Evolutionary conservation across 768 basidiomycete genomes (phyloP).

Genomic region (Suillus decipiens): DNA sequence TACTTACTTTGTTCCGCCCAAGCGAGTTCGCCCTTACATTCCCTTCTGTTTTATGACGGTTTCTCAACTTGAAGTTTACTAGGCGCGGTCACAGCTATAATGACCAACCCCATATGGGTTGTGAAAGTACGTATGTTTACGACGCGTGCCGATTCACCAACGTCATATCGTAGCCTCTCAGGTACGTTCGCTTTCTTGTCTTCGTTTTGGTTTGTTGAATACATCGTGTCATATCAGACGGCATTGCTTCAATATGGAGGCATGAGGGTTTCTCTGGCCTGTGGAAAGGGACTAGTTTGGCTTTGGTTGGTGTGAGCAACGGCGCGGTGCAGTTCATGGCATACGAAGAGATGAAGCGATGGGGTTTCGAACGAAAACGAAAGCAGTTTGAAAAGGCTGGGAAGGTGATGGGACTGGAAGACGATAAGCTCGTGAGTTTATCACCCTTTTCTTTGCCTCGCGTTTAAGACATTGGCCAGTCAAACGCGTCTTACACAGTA

Average conservation of each 20-base stretch:
- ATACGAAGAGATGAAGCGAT: constrained; percentile 94
- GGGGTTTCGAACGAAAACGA: constrained; percentile 81
- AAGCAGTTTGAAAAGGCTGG: constrained; percentile 62
- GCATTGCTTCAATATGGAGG: constrained; percentile 66
- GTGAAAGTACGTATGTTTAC: constrained; percentile 98
- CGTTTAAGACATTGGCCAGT: constrained; percentile 45
- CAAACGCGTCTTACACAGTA: constrained; percentile 85
- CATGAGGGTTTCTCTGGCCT: constrained; percentile 80
- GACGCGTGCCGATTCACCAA: constrained; percentile 61
- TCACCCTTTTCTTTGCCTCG: neutral
- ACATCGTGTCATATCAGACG: constrained; percentile 45
- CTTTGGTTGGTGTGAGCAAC: constrained; percentile 90
- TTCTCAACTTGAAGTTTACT: constrained; percentile 19
- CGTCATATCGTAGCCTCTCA: constrained; percentile 78
- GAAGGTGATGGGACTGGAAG: constrained; percentile 63
- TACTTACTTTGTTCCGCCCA: constrained; percentile 91
- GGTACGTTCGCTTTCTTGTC: constrained; percentile 40
- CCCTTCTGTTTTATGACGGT: constrained; percentile 8
- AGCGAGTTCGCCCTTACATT: constrained; percentile 77
- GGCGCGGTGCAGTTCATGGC: constrained; percentile 95
- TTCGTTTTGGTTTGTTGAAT: neutral
- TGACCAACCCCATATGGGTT: constrained; percentile 98
- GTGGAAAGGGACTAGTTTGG: constrained; percentile 85
- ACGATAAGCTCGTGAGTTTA: constrained; percentile 81
- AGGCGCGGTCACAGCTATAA: constrained; percentile 92